Evolutionary conservation across 257 asterid genomes (phyloP).

Genomic region (Ocimum tenuiflorum): DNA sequence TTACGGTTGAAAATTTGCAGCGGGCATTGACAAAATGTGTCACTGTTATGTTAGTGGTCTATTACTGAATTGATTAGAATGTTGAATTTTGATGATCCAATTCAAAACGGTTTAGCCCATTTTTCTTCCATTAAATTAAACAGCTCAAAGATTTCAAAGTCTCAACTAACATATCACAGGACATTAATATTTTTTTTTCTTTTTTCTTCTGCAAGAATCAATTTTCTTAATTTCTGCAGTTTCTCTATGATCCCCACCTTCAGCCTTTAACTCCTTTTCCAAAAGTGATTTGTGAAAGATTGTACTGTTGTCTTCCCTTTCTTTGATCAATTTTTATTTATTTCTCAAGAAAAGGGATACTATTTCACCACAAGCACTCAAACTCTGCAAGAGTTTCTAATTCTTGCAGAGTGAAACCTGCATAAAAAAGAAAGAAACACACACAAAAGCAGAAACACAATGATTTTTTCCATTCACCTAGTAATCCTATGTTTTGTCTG

Average conservation of each 20-base stretch:
- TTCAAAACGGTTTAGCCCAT: conserved; percentile 11
- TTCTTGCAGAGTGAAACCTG: conserved; percentile 6
- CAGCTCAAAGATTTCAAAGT: conserved; percentile 13
- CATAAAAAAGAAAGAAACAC: background rate
- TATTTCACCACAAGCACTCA: conserved; percentile 33
- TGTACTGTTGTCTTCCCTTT: conserved; percentile 16
- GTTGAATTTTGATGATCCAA: conserved; percentile 18
- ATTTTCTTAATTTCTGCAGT: background rate
- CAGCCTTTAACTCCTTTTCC: conserved; percentile 25
- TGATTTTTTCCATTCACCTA: conserved; percentile 21
- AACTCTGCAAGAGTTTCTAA: conserved; percentile 10
- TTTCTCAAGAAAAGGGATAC: conserved; percentile 18
- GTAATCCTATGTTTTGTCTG: conserved; percentile 11
- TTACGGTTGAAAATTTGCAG: conserved; percentile 6
- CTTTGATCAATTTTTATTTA: conserved; percentile 34
- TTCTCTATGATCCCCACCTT: conserved; percentile 34
- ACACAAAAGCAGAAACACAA: conserved; percentile 3
- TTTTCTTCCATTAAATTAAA: conserved; percentile 3
- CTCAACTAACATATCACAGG: conserved; percentile 21
- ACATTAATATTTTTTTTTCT: background rate
- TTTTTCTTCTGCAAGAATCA: background rate
- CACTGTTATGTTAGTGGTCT: conserved; percentile 24
- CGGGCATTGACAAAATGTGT: conserved; percentile 32
- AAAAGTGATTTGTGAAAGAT: conserved; percentile 30
- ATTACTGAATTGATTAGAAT: conserved; percentile 24